Evolutionary conservation across 139 green algal species (phyloP).

Genomic region (Volvox reticuliferus): DNA sequence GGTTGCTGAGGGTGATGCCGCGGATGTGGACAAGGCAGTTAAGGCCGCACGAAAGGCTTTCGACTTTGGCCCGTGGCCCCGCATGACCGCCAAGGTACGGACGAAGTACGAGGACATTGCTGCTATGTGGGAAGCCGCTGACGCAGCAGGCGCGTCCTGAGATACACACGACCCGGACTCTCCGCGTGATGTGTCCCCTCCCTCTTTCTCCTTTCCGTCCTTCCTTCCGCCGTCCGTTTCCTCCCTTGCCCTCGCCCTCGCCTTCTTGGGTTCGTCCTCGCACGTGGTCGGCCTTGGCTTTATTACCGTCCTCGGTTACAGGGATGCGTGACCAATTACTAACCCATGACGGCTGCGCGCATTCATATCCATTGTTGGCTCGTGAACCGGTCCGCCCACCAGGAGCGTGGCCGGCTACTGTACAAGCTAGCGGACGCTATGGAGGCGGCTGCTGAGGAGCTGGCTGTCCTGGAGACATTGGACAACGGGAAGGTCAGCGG

Average conservation of each 20-base stretch:
- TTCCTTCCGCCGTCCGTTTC: too few species aligned
- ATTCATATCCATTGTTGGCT: too few species aligned
- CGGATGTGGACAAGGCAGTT: slow-evolving; percentile 79
- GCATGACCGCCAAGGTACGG: slow-evolving; percentile 37
- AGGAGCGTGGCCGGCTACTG: slow-evolving; percentile 70
- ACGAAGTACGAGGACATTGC: too few species aligned
- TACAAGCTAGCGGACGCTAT: slow-evolving; percentile 75
- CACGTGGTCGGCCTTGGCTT: background rate
- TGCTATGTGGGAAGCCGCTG: too few species aligned
- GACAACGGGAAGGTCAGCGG: slow-evolving; percentile 81
- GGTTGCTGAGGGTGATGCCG: slow-evolving; percentile 72
- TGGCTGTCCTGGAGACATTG: slow-evolving; percentile 74
- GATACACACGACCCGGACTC: too few species aligned
- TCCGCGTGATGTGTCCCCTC: too few species aligned
- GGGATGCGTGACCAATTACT: too few species aligned
- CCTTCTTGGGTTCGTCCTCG: too few species aligned
- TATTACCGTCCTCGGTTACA: background rate
- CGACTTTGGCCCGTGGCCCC: slow-evolving; percentile 73
- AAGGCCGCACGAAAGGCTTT: slow-evolving; percentile 76
- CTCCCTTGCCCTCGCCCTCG: too few species aligned
- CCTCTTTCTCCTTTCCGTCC: too few species aligned
- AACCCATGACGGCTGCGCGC: too few species aligned
- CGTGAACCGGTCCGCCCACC: background rate
- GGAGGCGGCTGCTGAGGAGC: slow-evolving; percentile 68
- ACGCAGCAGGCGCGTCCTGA: too few species aligned